Evolutionary conservation across 306 rosid species (phyloP), one percentile per base, ranked within the genome.

Genomic region (Bauhinia variegata): DNA sequence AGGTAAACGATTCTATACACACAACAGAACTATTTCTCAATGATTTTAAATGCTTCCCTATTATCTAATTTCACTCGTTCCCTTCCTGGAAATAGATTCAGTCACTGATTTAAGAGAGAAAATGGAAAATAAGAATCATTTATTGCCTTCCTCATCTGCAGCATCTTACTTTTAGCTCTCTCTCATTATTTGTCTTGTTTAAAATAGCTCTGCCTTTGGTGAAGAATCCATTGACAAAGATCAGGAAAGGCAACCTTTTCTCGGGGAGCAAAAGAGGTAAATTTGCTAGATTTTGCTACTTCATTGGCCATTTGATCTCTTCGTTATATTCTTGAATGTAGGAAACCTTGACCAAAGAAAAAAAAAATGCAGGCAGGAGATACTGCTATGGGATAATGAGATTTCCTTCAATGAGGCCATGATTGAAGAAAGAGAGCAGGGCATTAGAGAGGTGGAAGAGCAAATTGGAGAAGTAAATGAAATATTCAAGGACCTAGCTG

Each of bases 401-500:
- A 73, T 86, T 31, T 79, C 88, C 31, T 89, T 89, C 86, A 89
- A 89, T 55, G 96, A 89, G 46, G 90, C 96, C 54, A 82, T 89
- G 65, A 86, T 89, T 83, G 96, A 86, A 12, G 96, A 89, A 81
- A 86, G 96, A 75, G 96, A 89, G 13, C 91, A 84, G 54, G 91
- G 92, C 59, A 82, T 89, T 67, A 70, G 58, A 81, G 92, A 89
- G 54, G 84, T 89, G 11, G 68, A 89, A 78, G 88, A 77, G 75
- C 91, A 89, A 70, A 89, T 89, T 57, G 91, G 88, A 70, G 70
- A 86, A 67, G 91, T 81, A 58, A 83, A 74, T 67, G 93, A 89
- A 73, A 89, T 89, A 43, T 89, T 89, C 77, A 86, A 71, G 79
- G 96, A 89, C 79, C 89, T 89, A 55, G 96, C 96, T 57, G 96